A percentile compares a stretch with the other conserved stretches of the same genome.
Evolutionary conservation across 225 moss, liverwort and hornwort species (phyloP).

Genomic region (Polytrichum commune): DNA sequence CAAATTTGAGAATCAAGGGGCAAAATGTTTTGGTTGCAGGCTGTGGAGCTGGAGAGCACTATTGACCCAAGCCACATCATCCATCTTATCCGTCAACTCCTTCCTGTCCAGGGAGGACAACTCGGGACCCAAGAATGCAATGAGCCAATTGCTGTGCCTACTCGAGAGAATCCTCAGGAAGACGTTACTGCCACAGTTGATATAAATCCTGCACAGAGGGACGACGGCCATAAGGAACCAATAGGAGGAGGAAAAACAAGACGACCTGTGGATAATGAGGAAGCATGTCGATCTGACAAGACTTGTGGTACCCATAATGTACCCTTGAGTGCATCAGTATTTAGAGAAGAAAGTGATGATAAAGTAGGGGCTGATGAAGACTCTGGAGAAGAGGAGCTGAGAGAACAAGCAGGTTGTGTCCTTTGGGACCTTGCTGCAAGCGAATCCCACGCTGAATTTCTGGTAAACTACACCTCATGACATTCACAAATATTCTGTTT

Average conservation of each 20-base stretch:
- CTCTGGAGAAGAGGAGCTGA: constrained; percentile 53
- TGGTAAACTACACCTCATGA: constrained; percentile 43
- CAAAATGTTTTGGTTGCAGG: constrained; percentile 28
- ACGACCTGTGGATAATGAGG: not conserved
- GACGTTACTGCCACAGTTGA: not conserved
- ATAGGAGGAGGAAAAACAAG: not conserved
- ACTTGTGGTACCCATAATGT: not conserved
- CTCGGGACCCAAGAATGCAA: not conserved
- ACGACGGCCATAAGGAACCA: not conserved
- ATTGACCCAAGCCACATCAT: constrained; percentile 91
- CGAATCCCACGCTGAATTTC: constrained; percentile 77
- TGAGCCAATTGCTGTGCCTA: not conserved
- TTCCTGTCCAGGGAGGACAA: constrained; percentile 26
- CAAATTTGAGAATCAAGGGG: not conserved
- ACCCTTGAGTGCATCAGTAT: constrained; percentile 2
- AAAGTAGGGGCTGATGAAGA: constrained; percentile 14
- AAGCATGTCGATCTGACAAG: constrained; percentile 9
- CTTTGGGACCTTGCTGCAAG: constrained; percentile 93
- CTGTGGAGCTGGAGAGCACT: constrained; percentile 55
- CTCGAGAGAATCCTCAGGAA: not conserved
- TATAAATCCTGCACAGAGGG: not conserved
- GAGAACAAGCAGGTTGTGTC: constrained; percentile 92
- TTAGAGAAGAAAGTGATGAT: not conserved
- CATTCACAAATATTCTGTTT: not conserved
- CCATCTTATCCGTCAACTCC: constrained; percentile 72